phyloP scores from a whole-genome alignment of 805 yeast species.

The Yamadazyma ubonensis region DNA sequence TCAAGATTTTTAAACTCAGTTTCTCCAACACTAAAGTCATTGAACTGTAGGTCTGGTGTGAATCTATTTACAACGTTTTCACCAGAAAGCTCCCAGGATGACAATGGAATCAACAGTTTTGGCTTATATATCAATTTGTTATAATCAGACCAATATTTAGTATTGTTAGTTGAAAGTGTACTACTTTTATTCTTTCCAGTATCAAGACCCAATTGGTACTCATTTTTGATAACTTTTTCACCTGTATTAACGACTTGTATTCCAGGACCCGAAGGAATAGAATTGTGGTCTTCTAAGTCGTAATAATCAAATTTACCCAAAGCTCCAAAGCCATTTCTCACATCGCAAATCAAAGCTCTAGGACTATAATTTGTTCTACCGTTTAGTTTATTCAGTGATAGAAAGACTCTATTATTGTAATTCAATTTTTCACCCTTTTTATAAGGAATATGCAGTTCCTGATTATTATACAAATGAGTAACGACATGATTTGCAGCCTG shows the following conservation, averaged over 20 bases:
- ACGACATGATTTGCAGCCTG: slow-evolving; percentile 72
- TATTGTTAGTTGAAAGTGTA: slow-evolving; percentile 37
- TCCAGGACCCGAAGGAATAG: slow-evolving; percentile 1
- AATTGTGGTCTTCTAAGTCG: slow-evolving; percentile 10
- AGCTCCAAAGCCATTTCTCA: slow-evolving; percentile 72
- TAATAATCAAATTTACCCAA: slow-evolving; percentile 54
- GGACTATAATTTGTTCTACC: slow-evolving; percentile 65
- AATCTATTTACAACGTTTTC: slow-evolving; percentile 23
- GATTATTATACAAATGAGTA: slow-evolving; percentile 79
- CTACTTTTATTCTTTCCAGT: slow-evolving; percentile 28
- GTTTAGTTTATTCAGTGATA: slow-evolving; percentile 17
- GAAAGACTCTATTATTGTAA: slow-evolving; percentile 47
- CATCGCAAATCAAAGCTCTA: slow-evolving; percentile 78
- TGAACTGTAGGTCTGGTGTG: slow-evolving; percentile 41
- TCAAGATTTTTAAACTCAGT: slow-evolving; percentile 50
- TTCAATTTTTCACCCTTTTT: slow-evolving; percentile 43
- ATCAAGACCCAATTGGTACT: slow-evolving; percentile 67
- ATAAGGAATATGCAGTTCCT: slow-evolving; percentile 66
- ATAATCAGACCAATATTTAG: slow-evolving; percentile 80
- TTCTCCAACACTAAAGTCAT: slow-evolving; percentile 53
- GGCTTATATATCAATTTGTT: slow-evolving; percentile 68
- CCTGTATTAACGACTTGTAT: slow-evolving; percentile 31
- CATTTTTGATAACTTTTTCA: slow-evolving; percentile 45
- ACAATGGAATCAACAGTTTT: slow-evolving; percentile 49
- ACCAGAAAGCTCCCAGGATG: slow-evolving; percentile 53